Conservation (phyloP, 1,284 basidiomycete species). For the Neotropicomus parvogracilis region DNA sequence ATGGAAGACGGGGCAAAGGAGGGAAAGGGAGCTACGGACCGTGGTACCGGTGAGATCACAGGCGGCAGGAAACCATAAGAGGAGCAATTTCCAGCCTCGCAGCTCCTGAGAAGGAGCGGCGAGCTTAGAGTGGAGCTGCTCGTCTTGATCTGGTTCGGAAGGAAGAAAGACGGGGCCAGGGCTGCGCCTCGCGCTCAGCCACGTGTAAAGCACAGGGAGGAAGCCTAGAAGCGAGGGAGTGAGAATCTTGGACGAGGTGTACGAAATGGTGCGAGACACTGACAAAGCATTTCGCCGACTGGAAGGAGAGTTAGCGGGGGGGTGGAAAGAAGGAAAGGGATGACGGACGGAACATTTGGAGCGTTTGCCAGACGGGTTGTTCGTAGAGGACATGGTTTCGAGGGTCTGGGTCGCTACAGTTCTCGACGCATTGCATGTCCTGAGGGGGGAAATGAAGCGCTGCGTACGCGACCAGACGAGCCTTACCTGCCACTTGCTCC, state of each 20-base stretch:
- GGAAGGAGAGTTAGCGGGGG: constrained; percentile 36
- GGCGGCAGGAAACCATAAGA: constrained; percentile 83
- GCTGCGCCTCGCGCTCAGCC: constrained; percentile 48
- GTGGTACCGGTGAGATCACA: constrained; percentile 89
- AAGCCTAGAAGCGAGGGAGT: constrained; percentile 54
- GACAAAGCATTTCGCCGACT: constrained; percentile 92
- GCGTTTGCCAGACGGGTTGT: constrained; percentile 91
- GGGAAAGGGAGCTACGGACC: constrained; percentile 42
- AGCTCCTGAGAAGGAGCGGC: constrained; percentile 41
- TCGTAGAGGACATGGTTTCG: constrained; percentile 70
- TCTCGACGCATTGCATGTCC: constrained; percentile 96
- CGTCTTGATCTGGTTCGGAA: constrained; percentile 45
- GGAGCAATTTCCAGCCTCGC: constrained; percentile 65
- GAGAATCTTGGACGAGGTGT: constrained; percentile 26
- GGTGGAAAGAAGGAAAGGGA: constrained; percentile 19
- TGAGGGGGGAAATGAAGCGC: constrained; percentile 32
- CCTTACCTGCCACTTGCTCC: constrained; percentile 76
- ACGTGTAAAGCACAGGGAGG: constrained; percentile 76
- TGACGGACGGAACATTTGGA: constrained; percentile 86
- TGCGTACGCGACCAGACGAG: constrained; percentile 3
- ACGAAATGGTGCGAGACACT: constrained; percentile 35
- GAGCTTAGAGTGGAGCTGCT: constrained; percentile 39
- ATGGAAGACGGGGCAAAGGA: constrained; percentile 9
- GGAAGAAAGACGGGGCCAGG: constrained; percentile 54
- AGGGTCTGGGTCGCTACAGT: constrained; percentile 64